Percentiles rank a stretch among this genome's conserved stretches.
Evolutionary conservation across 164 flowering plant species (phyloP).

Genomic region (Nymphaea colorata): DNA sequence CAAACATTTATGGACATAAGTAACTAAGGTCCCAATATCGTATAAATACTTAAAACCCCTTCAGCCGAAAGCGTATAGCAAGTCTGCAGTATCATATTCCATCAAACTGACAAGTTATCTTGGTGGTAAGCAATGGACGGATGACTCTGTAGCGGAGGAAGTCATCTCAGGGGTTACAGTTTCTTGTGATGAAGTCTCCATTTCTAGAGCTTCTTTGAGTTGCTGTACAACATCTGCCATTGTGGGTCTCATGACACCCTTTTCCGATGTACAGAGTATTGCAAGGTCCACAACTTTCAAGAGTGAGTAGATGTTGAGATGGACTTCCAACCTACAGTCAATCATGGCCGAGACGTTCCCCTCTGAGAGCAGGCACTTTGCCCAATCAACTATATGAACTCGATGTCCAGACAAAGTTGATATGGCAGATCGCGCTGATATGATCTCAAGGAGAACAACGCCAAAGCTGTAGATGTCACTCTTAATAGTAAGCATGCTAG

Average conservation of each 20-base stretch:
- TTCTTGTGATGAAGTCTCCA: neutral
- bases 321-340: neutral
- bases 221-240: neutral
- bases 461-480: neutral
- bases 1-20: no score
- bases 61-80: no score
- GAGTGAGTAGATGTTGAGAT: neutral
- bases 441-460: neutral
- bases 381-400: neutral
- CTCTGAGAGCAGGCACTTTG: neutral
- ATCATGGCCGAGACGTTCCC: neutral
- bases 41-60: no score
- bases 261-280: neutral
- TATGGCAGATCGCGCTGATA: neutral
- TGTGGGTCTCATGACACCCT: neutral
- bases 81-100: no score
- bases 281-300: neutral
- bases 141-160: no score
- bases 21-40: no score
- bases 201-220: neutral
- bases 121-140: no score
- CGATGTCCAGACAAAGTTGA: neutral
- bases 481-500: neutral
- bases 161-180: neutral
- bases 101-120: no score